phyloP scores from a whole-genome alignment of 805 yeast genomes.

The Pichia phayaonensis region DNA sequence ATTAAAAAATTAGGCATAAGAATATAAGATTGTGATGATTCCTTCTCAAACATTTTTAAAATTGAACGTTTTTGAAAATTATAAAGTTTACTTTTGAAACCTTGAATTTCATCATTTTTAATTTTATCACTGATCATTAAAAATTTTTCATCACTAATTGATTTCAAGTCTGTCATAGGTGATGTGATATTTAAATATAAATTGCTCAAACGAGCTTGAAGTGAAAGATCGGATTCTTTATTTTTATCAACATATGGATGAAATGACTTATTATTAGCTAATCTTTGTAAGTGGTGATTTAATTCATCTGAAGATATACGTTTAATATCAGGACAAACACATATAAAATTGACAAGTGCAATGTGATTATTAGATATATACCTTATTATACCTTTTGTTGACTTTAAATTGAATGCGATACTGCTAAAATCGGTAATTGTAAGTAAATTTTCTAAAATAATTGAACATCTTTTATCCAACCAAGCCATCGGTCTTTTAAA shows the following conservation, averaged over 20 bases:
- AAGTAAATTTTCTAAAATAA: conserved; percentile 31
- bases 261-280: conserved; percentile 20
- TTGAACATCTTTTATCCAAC: conserved; percentile 28
- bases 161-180: conserved; percentile 15
- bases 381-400: conserved; percentile 5
- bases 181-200: conserved; percentile 32
- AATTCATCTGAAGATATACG: background rate
- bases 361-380: background rate
- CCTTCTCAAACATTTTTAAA: conserved; percentile 51
- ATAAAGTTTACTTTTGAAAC: conserved; percentile 45
- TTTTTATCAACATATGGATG: background rate
- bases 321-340: background rate
- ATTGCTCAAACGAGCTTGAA: conserved; percentile 15
- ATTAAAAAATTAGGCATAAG: conserved; percentile 20
- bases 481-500: conserved; percentile 29
- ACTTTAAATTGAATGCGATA: conserved; percentile 30
- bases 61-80: conserved; percentile 56
- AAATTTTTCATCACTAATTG: conserved; percentile 16
- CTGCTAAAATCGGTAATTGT: conserved; percentile 36
- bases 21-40: conserved; percentile 26
- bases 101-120: conserved; percentile 30
- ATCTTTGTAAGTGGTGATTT: conserved; percentile 31
- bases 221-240: background rate
- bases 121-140: conserved; percentile 18
- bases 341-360: conserved; percentile 4